Evolutionary conservation across 306 rosid genomes (phyloP), one percentile per base, ranked within the genome.

Genomic region (Abrus pulchellus): DNA sequence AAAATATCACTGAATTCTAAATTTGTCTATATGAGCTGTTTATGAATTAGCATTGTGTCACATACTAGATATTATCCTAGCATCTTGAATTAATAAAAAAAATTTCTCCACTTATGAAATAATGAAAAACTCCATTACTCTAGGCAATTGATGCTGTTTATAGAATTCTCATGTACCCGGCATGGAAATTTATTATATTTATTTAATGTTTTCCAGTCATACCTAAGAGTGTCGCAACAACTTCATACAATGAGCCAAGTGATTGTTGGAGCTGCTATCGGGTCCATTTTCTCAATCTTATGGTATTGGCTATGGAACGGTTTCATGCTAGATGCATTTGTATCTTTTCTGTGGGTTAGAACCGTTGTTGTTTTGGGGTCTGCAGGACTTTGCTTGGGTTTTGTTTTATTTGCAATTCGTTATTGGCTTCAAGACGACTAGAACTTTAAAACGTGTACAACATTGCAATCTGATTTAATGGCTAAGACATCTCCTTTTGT

Each of bases 171-270:
- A 44, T 54, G 14, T 50, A 7, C 32, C 48, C 49, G 56, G 14
- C 45, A 10, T 74, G 32, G 47, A 63, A 71, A 56, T 11, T 62
- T 45, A 34, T 85, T 44, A 87, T 71, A 77, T 11, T 45, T 52
- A 6, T 67, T 43, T 20, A 49, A 33, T 83, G 60, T 77, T 77
- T 20, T 82, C 68, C 91, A 95, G 99, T 72, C 98, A 9, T 95
- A 97, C 94, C 82, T 95, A 57, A 88, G 98, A 75, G 92, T 95
- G 57, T 91, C 94, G 0, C 96, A 90, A 40, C 90, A 70, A 41
- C 92, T 88, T 76, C 99, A 95, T 81, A 90, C 99, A 1, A 52
- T 63, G 32, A 87, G 87, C 87, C 99, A 95, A 83, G 96, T 95
- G 83, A 73, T 81, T 12, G 96, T 89, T 27, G 99, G 99, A 60